These are phyloP conservation scores for Tylopilus intermedius DNA, from an alignment of 768 basidiomycete genomes.

Conservation along the genomic window DNA sequence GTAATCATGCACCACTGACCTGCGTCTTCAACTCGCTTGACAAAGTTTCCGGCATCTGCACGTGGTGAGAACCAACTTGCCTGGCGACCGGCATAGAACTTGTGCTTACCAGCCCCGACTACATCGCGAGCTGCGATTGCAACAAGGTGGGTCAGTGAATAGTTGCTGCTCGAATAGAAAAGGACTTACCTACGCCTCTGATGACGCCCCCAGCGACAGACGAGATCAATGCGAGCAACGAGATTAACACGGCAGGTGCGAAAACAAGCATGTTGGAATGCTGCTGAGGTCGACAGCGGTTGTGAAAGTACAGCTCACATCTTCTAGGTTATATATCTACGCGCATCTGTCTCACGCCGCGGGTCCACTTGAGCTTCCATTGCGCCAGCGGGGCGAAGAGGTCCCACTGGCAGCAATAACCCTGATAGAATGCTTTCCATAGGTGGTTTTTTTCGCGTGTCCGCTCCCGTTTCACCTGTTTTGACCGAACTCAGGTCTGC, in stretches of 20 bases:
- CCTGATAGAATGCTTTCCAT: neutral
- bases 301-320: neutral
- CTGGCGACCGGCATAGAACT: neutral
- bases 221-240: slow-evolving; percentile 10
- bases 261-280: slow-evolving; percentile 11
- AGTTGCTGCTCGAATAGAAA: neutral
- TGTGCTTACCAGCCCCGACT: slow-evolving; percentile 1
- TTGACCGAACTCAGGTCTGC: neutral
- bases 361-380: neutral
- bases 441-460: neutral
- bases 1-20: slow-evolving; percentile 5
- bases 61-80: neutral
- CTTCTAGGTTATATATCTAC: neutral
- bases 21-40: neutral
- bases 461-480: neutral
- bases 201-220: slow-evolving; percentile 5
- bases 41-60: neutral
- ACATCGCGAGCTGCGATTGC: neutral
- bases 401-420: neutral
- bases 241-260: slow-evolving; percentile 8
- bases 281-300: neutral
- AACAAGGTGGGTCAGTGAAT: neutral
- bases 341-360: neutral
- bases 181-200: slow-evolving; percentile 7
- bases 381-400: neutral